These are phyloP conservation scores for Dactylis glomerata DNA, from an alignment of 176 grass and related monocot genomes.

Conservation along the genomic window DNA sequence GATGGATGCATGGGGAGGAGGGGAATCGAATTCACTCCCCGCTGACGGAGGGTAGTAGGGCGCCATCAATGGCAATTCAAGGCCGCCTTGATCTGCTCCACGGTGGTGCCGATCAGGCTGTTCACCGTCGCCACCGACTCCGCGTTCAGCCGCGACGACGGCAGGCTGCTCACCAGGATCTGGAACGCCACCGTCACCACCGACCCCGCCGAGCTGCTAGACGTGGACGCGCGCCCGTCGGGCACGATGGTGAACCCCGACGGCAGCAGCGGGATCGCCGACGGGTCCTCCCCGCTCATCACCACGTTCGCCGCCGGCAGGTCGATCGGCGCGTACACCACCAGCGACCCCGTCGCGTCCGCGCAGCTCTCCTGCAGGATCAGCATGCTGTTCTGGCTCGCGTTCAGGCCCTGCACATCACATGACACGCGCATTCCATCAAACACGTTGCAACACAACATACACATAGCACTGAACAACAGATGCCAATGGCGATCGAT, in stretches of 20 bases:
- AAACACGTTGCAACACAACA: background rate
- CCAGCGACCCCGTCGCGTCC: conserved; percentile 51
- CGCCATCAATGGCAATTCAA: conserved; percentile 55
- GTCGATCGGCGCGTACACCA: conserved; percentile 67
- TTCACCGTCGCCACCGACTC: conserved; percentile 74
- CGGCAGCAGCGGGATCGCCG: conserved; percentile 57
- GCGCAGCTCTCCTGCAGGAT: conserved; percentile 79
- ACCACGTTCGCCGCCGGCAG: conserved; percentile 59
- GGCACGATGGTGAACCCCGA: conserved; percentile 74
- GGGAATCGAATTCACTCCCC: conserved; percentile 26
- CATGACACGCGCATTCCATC: background rate
- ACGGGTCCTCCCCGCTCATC: conserved; percentile 72
- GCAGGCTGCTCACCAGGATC: conserved; percentile 72
- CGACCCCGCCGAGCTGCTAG: conserved; percentile 25
- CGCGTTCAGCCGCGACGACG: conserved; percentile 55
- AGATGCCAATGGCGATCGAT: background rate
- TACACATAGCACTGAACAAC: background rate
- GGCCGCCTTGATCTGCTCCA: conserved; percentile 75
- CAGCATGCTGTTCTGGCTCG: conserved; percentile 66
- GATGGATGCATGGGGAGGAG: background rate
- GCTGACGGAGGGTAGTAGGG: background rate
- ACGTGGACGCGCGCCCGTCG: conserved; percentile 34
- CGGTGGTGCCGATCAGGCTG: conserved; percentile 64
- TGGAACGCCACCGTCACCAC: conserved; percentile 80
- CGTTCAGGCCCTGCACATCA: conserved; percentile 41